Evolutionary conservation across 306 rosid genomes (phyloP).

Genomic region (Spatholobus suberectus): DNA sequence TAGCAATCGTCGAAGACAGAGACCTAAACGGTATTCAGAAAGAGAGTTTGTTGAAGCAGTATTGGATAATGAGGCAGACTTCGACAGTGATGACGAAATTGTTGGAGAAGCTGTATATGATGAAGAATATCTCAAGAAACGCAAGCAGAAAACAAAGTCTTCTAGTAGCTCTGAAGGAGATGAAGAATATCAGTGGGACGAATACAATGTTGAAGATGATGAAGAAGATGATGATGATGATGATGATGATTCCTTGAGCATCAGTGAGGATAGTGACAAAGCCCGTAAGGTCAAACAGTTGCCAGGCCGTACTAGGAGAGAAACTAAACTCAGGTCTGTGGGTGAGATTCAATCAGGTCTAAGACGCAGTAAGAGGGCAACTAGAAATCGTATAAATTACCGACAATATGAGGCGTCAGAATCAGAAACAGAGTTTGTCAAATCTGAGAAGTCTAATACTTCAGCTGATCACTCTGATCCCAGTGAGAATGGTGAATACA

Average conservation of each 20-base stretch:
- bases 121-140: slow-evolving; percentile 89
- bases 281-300: slow-evolving; percentile 69
- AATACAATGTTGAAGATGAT: slow-evolving; percentile 92
- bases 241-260: slow-evolving; percentile 63
- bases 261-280: slow-evolving; percentile 89
- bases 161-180: slow-evolving; percentile 99
- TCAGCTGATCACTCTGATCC: slow-evolving; percentile 67
- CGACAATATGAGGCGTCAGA: slow-evolving; percentile 84
- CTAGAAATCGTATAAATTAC: slow-evolving; percentile 81
- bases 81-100: slow-evolving; percentile 94
- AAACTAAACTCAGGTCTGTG: slow-evolving; percentile 83
- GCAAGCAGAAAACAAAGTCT: slow-evolving; percentile 78
- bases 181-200: slow-evolving; percentile 90
- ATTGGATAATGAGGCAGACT: slow-evolving; percentile 82
- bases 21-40: slow-evolving; percentile 90
- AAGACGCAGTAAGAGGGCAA: slow-evolving; percentile 97
- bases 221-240: slow-evolving; percentile 63
- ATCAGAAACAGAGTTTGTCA: slow-evolving; percentile 77
- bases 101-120: slow-evolving; percentile 97
- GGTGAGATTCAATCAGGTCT: slow-evolving; percentile 85
- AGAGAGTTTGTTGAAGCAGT: slow-evolving; percentile 79
- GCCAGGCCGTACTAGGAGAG: slow-evolving; percentile 85
- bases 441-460: slow-evolving; percentile 66
- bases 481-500: slow-evolving; percentile 80
- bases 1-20: slow-evolving; percentile 83